Percentiles rank a stretch among this genome's conserved stretches.
Evolutionary conservation across 176 grass and related monocot species (phyloP).

Genomic region (Saccharum spontaneum): DNA sequence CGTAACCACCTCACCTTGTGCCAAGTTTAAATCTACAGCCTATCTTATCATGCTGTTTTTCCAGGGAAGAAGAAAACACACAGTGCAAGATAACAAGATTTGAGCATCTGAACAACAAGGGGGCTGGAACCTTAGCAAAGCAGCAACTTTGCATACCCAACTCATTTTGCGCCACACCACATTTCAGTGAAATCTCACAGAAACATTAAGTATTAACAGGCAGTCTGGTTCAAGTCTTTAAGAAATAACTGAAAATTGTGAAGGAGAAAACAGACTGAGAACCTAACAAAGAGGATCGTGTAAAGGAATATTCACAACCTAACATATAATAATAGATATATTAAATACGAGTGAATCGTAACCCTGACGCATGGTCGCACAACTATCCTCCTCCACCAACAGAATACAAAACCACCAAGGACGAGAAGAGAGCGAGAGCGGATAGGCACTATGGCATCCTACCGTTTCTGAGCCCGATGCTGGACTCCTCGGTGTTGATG

Average conservation of each 20-base stretch:
- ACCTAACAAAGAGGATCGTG: not conserved
- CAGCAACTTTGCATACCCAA: not conserved
- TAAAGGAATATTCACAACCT: not conserved
- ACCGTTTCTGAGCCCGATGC: conserved; percentile 89
- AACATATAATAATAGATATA: not conserved
- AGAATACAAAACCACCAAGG: not conserved
- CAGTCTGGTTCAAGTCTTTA: not conserved
- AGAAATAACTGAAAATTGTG: not conserved
- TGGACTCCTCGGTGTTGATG: conserved; percentile 97
- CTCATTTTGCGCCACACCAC: not conserved
- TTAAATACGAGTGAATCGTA: not conserved
- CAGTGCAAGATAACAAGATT: not conserved
- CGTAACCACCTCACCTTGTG: not conserved
- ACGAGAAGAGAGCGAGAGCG: not conserved
- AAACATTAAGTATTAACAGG: not conserved
- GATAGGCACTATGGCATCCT: not conserved
- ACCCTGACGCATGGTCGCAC: not conserved
- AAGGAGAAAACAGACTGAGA: not conserved
- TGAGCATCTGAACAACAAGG: not conserved
- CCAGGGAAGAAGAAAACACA: conserved; percentile 12
- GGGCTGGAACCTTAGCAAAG: not conserved
- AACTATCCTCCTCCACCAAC: not conserved
- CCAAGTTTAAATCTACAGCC: not conserved
- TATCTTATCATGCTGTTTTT: not conserved
- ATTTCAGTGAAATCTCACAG: not conserved